phyloP scores from a whole-genome alignment of 345 rosid species.

The Hypericum androsaemum region DNA sequence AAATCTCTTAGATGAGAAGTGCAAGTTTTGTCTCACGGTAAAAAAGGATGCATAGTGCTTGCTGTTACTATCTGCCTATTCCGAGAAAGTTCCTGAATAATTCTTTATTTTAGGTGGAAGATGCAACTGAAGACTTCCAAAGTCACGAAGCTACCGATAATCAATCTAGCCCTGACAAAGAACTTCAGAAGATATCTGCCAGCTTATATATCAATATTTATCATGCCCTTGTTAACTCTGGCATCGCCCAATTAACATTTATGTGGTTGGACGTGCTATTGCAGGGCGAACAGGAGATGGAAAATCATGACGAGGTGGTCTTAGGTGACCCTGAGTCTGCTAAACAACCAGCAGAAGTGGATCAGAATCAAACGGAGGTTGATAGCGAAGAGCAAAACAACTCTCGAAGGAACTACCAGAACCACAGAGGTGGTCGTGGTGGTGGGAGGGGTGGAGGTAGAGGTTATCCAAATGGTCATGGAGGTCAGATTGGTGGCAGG shows the following conservation, averaged over 20 bases:
- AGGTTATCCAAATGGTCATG: conserved; percentile 61
- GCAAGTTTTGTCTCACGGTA: too few species aligned
- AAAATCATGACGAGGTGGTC: conserved; percentile 31
- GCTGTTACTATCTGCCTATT: too few species aligned
- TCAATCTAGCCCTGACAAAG: background rate
- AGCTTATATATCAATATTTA: too few species aligned
- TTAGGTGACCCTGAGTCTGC: conserved; percentile 35
- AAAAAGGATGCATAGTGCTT: too few species aligned
- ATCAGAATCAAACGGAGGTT: conserved; percentile 20
- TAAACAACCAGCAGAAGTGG: conserved; percentile 27
- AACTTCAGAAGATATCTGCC: background rate
- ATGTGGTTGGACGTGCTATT: background rate
- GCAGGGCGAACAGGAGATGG: conserved; percentile 45
- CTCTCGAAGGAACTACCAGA: conserved; percentile 52
- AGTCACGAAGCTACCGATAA: background rate
- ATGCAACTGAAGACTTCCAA: background rate
- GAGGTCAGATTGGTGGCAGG: conserved; percentile 58
- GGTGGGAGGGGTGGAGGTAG: conserved; percentile 54
- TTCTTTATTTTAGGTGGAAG: background rate
- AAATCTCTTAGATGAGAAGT: too few species aligned
- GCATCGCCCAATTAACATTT: background rate
- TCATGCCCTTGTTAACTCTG: background rate
- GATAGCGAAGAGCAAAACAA: conserved; percentile 38
- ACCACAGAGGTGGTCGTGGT: conserved; percentile 38
- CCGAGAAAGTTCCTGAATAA: too few species aligned